Percentiles rank a stretch among this genome's conserved stretches.
Evolutionary conservation across 805 yeast species (phyloP).

Genomic region (Candida qinlingensis): DNA sequence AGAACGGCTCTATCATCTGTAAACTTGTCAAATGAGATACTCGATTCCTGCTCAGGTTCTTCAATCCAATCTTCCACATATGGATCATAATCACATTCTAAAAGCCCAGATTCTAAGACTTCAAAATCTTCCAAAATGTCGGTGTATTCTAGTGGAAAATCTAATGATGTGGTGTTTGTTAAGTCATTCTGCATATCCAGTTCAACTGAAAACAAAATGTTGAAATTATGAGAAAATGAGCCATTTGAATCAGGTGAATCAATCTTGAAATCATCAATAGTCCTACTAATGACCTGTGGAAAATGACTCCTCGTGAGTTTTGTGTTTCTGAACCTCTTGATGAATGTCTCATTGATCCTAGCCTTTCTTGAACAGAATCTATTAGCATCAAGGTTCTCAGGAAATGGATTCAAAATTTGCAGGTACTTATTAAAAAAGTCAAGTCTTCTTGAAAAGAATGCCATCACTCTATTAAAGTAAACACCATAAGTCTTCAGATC

Average conservation of each 20-base stretch:
- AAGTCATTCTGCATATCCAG: constrained; percentile 1
- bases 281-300: constrained; percentile 13
- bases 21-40: constrained; percentile 5
- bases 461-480: constrained; percentile 16
- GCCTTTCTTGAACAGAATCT: constrained; percentile 20
- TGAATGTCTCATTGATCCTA: constrained; percentile 13
- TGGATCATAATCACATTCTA: constrained; percentile 17
- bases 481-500: constrained; percentile 10
- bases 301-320: constrained; percentile 15
- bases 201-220: constrained; percentile 11
- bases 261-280: not conserved
- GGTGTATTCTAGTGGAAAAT: not conserved
- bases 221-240: constrained; percentile 13
- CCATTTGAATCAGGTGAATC: not conserved
- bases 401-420: constrained; percentile 17
- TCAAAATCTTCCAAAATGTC: constrained; percentile 1
- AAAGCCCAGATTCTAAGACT: constrained; percentile 9
- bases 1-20: constrained; percentile 17
- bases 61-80: constrained; percentile 9
- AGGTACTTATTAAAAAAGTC: constrained; percentile 21
- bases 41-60: constrained; percentile 1
- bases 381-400: constrained; percentile 11
- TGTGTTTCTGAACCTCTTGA: constrained; percentile 12
- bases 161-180: not conserved
- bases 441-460: constrained; percentile 20